Evolutionary conservation across 148 eudicot species (phyloP).

Genomic region (Rhododendron griersonianum): DNA sequence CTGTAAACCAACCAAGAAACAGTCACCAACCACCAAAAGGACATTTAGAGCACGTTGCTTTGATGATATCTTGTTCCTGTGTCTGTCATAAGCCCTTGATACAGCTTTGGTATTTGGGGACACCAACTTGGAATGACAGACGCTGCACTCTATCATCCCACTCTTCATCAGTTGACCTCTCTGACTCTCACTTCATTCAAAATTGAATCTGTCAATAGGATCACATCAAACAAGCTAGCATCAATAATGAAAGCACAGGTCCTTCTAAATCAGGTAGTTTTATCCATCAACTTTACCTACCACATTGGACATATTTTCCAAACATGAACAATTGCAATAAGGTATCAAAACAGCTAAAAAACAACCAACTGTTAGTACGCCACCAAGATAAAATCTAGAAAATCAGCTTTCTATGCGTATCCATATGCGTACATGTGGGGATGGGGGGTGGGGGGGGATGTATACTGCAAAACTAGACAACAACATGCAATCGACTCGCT

Average conservation of each 20-base stretch:
- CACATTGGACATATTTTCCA: conserved; percentile 2
- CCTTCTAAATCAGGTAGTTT: background rate
- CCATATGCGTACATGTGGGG: too few relatives aligned
- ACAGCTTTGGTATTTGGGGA: conserved; percentile 56
- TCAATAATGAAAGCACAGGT: background rate
- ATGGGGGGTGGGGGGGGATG: too few relatives aligned
- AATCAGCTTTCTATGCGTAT: background rate
- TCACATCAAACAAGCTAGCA: background rate
- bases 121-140: conserved; percentile 75
- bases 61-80: conserved; percentile 70
- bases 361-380: background rate
- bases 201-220: background rate
- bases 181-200: background rate
- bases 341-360: background rate
- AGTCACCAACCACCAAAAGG: conserved; percentile 84
- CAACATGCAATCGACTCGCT: background rate
- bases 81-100: conserved; percentile 77
- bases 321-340: background rate
- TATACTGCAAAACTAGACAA: background rate
- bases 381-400: background rate
- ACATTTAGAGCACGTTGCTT: conserved; percentile 78
- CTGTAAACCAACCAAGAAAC: conserved; percentile 92
- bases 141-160: conserved; percentile 85
- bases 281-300: background rate
- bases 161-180: conserved; percentile 44